Conservation (phyloP, 2,329 filamentous ascomycete species). For the Hymenoscyphus albidus region DNA sequence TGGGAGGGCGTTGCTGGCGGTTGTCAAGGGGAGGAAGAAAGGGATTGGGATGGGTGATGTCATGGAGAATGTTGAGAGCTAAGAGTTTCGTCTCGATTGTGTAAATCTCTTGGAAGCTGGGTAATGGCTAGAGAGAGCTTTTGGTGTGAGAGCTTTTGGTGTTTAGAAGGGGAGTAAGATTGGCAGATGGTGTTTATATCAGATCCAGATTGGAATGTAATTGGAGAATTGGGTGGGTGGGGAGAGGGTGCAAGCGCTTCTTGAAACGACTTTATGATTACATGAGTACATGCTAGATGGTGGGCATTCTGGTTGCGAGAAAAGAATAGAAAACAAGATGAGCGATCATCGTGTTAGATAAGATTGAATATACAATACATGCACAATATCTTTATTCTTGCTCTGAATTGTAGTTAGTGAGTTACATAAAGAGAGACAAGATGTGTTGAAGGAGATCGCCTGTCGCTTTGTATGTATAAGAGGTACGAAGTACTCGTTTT, state of each 20-base stretch:
- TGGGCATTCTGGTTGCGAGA: not conserved
- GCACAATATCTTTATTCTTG: no score
- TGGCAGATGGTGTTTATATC: not conserved
- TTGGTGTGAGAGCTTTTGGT: not conserved
- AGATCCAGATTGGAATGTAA: no score
- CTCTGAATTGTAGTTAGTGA: no score
- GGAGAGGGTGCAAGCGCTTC: not conserved
- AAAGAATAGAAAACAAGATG: not conserved
- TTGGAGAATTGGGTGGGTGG: not conserved
- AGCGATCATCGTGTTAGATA: not conserved
- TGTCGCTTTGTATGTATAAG: no score
- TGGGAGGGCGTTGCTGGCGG: conserved; percentile 66
- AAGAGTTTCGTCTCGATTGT: not conserved
- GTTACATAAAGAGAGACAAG: no score
- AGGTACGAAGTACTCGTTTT: no score
- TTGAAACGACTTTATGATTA: not conserved
- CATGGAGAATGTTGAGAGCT: not conserved
- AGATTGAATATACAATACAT: conserved; percentile 8
- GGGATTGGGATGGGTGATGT: conserved; percentile 64
- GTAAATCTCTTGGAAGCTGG: not conserved
- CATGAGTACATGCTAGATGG: not conserved
- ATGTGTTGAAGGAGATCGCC: no score
- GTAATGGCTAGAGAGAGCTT: not conserved
- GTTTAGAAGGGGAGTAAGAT: not conserved
- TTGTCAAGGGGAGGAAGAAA: conserved; percentile 63